Base-by-base conservation (phyloP, 768 basidiomycete species). In the Rubroboletus satanas region DNA sequence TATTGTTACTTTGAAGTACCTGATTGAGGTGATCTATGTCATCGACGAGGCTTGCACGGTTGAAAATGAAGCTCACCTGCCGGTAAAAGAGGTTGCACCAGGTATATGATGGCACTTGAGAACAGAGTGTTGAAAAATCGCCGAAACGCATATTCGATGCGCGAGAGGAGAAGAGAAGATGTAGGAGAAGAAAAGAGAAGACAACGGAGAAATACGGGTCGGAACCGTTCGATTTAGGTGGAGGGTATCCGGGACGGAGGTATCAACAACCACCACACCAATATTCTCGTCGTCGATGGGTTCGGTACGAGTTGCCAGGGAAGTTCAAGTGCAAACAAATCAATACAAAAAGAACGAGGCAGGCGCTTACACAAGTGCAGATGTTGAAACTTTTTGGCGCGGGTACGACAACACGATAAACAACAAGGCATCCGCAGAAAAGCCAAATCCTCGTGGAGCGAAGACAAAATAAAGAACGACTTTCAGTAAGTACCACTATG, bases 1-100 rank as follows among this genome's bases (percentile, higher is more conserved):
- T 6, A 1, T 62, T 56, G 39, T 75, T 61, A 45, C 50, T 73
- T 66, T 68, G 61, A 38, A 68, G 75, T 9, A 79, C 68, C 81
- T 83, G 58, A 56, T 68, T 61, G 67, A 59, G 58, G 67, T 66
- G 44, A 75, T 62, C 51, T 55, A 57, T 56, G 46, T 51, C 41
- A 37, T 44, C 45, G 49, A 44, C 51, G 48, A 44, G 15, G 28
- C 29, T n/a, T 17, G 14, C n/a, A 42, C 33, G 36, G 62, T 26
- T 54, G 55, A 51, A 53, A 33, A 55, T 54, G 28, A 62, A 49
- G 65, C 75, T 61, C 21, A 93, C 85, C 78, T 96, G 93, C 56
- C 82, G 82, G 74, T 93, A 93, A 75, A 96, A 95, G 62, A 97
- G 85, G 68, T 97, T 97, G 74, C 95, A 98, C 83, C 91, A 90